Conservation (phyloP, 2,329 filamentous ascomycete genomes). For the Paramyrothecium roridum region DNA sequence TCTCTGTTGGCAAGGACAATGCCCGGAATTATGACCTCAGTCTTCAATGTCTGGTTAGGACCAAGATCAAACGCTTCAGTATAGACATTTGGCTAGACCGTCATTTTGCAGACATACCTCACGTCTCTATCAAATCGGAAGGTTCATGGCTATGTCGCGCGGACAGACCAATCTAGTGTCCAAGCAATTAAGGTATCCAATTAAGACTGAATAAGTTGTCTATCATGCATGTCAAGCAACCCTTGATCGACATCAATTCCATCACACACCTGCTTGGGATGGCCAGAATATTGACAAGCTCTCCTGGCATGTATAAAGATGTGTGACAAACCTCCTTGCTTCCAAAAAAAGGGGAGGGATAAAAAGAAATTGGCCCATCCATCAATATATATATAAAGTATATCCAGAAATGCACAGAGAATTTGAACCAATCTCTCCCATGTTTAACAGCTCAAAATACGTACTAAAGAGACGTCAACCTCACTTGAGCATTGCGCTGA, state of each 20-base stretch:
- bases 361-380: not conserved
- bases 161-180: not conserved
- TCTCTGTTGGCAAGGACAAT: not conserved
- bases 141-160: not conserved
- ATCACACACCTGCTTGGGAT: slow-evolving; percentile 22
- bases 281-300: slow-evolving; percentile 12
- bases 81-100: no score
- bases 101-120: no score
- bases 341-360: slow-evolving; percentile 10
- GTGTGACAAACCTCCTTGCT: not conserved
- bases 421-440: slow-evolving; percentile 22
- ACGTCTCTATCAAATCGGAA: not conserved
- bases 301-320: slow-evolving; percentile 2
- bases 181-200: slow-evolving; percentile 18
- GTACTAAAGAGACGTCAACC: slow-evolving; percentile 7
- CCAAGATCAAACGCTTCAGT: no score
- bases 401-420: slow-evolving; percentile 21
- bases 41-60: no score
- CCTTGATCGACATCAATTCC: slow-evolving; percentile 2
- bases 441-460: not conserved
- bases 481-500: slow-evolving; percentile 42
- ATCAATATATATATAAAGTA: not conserved
- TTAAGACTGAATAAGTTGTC: slow-evolving; percentile 24
- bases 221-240: slow-evolving; percentile 19
- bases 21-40: no score